These are phyloP conservation scores for Xanthoconium purpureum DNA, from an alignment of 768 basidiomycete species.

Conservation along the genomic window DNA sequence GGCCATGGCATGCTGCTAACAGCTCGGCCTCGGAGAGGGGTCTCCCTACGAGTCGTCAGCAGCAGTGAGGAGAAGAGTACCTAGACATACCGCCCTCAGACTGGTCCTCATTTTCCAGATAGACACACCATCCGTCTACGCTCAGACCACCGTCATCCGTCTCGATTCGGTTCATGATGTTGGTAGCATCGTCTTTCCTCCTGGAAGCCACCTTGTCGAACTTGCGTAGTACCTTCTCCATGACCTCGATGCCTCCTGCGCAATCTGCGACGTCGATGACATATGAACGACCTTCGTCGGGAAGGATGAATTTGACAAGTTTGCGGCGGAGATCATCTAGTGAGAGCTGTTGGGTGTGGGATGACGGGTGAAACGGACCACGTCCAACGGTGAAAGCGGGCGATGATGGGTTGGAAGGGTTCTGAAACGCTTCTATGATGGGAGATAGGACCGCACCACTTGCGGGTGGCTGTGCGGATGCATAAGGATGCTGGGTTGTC, in stretches of 20 bases:
- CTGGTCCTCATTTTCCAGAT: conserved; percentile 56
- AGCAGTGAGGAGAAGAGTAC: background rate
- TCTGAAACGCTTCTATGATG: conserved; percentile 61
- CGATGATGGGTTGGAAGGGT: conserved; percentile 41
- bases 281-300: conserved; percentile 74
- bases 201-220: conserved; percentile 62
- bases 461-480: conserved; percentile 46
- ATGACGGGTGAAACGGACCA: conserved; percentile 53
- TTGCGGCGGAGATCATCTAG: conserved; percentile 80
- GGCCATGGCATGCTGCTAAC: conserved; percentile 77
- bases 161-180: conserved; percentile 52
- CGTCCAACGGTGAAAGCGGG: conserved; percentile 57
- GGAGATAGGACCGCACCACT: conserved; percentile 57
- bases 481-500: conserved; percentile 56
- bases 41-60: conserved; percentile 43
- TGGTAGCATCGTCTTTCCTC: conserved; percentile 42
- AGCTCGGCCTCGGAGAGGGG: conserved; percentile 81
- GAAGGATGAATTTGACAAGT: conserved; percentile 83
- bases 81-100: conserved; percentile 48
- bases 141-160: conserved; percentile 72
- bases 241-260: conserved; percentile 76
- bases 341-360: conserved; percentile 45
- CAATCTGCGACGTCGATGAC: conserved; percentile 83
- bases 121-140: conserved; percentile 90
- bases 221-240: conserved; percentile 88